Conservation (phyloP, 2,329 filamentous ascomycete species). For the Exophiala mesophila region DNA sequence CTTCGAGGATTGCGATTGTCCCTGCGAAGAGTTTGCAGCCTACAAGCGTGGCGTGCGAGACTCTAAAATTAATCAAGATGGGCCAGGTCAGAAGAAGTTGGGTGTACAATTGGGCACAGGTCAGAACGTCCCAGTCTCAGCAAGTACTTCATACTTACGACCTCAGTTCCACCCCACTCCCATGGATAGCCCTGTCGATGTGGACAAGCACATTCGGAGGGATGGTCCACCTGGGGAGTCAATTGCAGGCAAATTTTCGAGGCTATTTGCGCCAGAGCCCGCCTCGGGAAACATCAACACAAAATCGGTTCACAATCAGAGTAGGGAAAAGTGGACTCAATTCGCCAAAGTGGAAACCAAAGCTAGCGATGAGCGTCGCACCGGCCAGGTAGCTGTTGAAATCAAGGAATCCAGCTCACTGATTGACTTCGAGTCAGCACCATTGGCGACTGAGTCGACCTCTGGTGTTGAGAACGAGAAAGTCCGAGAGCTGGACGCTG, state of each 20-base stretch:
- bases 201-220: neutral
- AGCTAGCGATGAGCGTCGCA: constrained; percentile 1
- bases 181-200: constrained; percentile 2
- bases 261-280: no score
- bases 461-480: neutral
- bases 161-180: constrained; percentile 4
- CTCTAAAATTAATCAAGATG: no score
- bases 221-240: neutral
- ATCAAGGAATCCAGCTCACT: neutral
- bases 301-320: constrained; percentile 6
- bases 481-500: neutral
- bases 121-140: constrained; percentile 9
- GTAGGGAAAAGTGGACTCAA: constrained; percentile 9
- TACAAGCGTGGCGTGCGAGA: constrained; percentile 5
- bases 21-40: constrained; percentile 15
- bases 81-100: neutral
- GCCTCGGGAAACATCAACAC: neutral
- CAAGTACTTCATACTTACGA: constrained; percentile 19
- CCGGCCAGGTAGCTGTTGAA: neutral
- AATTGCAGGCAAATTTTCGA: neutral
- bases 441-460: neutral
- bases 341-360: constrained; percentile 10
- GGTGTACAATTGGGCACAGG: constrained; percentile 9
- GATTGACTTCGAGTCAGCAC: neutral
- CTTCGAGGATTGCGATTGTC: constrained; percentile 18